phyloP scores from a whole-genome alignment of 2,329 filamentous ascomycete species.

The Pseudogymnoascus sp. region DNA sequence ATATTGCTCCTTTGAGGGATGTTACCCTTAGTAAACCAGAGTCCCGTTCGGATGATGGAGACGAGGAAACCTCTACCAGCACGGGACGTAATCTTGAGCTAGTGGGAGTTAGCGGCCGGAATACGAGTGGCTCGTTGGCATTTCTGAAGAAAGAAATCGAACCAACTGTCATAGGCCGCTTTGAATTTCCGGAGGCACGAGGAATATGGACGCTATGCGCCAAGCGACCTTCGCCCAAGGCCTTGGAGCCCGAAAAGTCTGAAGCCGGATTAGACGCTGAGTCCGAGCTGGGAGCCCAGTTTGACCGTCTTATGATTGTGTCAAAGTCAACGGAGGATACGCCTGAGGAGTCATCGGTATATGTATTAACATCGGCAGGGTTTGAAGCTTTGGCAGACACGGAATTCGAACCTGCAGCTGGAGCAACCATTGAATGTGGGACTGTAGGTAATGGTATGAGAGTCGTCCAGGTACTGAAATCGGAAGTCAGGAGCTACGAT shows the following conservation, averaged over 20 bases:
- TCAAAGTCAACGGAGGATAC: constrained; percentile 57
- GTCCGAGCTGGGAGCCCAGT: constrained; percentile 51
- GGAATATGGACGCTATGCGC: constrained; percentile 75
- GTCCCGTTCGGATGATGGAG: constrained; percentile 37
- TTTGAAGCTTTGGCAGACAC: constrained; percentile 71
- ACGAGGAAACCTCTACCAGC: constrained; percentile 35
- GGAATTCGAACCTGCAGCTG: constrained; percentile 87
- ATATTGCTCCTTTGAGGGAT: constrained; percentile 71
- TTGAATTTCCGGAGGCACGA: constrained; percentile 64
- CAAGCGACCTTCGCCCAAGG: constrained; percentile 58
- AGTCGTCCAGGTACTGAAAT: constrained; percentile 79
- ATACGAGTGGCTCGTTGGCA: constrained; percentile 61
- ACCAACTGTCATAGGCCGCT: constrained; percentile 60
- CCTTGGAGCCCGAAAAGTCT: constrained; percentile 43
- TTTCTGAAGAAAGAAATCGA: constrained; percentile 72
- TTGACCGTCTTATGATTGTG: constrained; percentile 76
- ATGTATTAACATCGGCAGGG: constrained; percentile 62
- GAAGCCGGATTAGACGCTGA: constrained; percentile 38
- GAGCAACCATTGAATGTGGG: constrained; percentile 76
- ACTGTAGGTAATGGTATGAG: constrained; percentile 72
- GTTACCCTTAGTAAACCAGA: constrained; percentile 58
- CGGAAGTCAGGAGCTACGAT: constrained; percentile 85
- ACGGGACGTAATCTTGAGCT: constrained; percentile 52
- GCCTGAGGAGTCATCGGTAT: constrained; percentile 71
- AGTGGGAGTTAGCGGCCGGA: constrained; percentile 53